phyloP scores from a whole-genome alignment of 2,329 filamentous ascomycete species.

The Verticillium alfalfae region DNA sequence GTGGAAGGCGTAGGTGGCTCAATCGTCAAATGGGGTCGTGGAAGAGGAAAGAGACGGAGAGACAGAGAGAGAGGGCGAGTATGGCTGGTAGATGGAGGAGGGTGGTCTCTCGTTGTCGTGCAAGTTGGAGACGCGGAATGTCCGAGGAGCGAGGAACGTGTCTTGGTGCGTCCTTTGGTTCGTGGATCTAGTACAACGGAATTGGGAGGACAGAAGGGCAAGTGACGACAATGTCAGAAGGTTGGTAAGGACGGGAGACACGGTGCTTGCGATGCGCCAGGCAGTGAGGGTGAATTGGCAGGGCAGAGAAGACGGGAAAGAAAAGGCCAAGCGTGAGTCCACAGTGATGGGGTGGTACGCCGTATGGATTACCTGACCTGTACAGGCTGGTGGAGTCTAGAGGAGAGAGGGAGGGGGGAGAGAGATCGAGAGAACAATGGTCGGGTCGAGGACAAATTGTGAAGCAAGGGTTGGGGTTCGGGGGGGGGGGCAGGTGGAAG shows the following conservation, averaged over 20 bases:
- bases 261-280: not conserved
- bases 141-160: not conserved
- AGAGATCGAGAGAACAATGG: slow-evolving; percentile 1
- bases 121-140: not conserved
- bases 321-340: slow-evolving; percentile 1
- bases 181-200: slow-evolving; percentile 1
- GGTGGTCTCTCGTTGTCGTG: not conserved
- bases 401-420: not conserved
- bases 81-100: not conserved
- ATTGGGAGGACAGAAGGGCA: slow-evolving; percentile 3
- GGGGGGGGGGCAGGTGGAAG: no score
- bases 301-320: not conserved
- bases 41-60: not conserved
- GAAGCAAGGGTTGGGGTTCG: not conserved
- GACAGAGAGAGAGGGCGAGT: no score
- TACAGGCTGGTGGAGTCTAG: not conserved
- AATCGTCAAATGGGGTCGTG: not conserved
- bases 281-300: not conserved
- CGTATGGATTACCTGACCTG: not conserved
- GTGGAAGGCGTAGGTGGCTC: not conserved
- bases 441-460: slow-evolving; percentile 3
- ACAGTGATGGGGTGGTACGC: not conserved
- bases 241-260: slow-evolving; percentile 7
- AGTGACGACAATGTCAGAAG: not conserved
- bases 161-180: not conserved